A percentile compares a stretch with the other conserved stretches of the same genome.
These are phyloP conservation scores for Firmiana major DNA, from an alignment of 345 rosid genomes.

Conservation along the genomic window DNA sequence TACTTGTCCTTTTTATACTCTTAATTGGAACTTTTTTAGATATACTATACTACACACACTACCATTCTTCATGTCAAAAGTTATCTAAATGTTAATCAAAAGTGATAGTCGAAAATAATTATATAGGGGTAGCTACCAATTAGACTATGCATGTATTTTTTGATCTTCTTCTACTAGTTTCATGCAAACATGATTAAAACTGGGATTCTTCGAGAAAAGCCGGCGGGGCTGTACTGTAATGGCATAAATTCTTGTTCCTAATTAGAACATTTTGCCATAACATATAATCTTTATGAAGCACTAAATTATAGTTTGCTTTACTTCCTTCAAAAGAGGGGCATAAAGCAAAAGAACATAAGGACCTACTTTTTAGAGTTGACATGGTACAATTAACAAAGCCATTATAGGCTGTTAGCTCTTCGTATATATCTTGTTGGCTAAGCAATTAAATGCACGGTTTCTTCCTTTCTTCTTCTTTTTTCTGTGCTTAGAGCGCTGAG, in stretches of 20 bases:
- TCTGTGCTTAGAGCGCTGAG: too few relatives aligned
- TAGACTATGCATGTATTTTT: neutral
- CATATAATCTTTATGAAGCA: neutral
- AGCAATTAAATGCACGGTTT: neutral
- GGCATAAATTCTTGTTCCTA: neutral
- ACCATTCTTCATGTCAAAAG: too few relatives aligned
- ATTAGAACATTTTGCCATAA: neutral
- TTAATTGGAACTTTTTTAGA: too few relatives aligned
- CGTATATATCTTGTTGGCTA: neutral
- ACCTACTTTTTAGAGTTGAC: neutral
- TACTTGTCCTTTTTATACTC: too few relatives aligned
- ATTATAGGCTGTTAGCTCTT: neutral
- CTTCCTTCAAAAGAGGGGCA: neutral
- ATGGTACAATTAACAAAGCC: neutral
- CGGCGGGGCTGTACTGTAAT: neutral
- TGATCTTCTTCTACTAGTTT: neutral
- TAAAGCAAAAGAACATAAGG: slow-evolving; percentile 3
- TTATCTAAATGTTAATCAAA: too few relatives aligned
- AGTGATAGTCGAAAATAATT: too few relatives aligned
- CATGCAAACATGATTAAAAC: neutral
- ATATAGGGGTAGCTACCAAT: neutral
- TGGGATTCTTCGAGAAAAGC: neutral
- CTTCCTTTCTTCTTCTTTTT: too few relatives aligned
- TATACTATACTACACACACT: too few relatives aligned
- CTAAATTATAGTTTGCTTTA: neutral